Evolutionary conservation across 306 rosid species (phyloP).

Genomic region (Glycyrrhiza uralensis): DNA sequence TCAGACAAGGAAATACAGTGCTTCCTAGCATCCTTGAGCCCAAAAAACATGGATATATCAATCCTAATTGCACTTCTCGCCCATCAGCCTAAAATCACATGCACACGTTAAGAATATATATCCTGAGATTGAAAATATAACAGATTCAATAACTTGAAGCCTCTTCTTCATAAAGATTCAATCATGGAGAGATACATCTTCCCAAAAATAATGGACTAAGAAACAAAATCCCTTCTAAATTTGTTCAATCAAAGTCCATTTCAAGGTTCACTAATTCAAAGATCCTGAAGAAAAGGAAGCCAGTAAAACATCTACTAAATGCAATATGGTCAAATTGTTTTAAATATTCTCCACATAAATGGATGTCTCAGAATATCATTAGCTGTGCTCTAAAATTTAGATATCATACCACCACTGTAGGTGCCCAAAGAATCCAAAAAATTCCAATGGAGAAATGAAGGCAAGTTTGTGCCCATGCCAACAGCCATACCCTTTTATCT

Average conservation of each 20-base stretch:
- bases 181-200: not conserved
- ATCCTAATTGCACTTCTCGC: conserved; percentile 82
- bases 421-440: conserved; percentile 96
- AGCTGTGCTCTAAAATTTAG: not conserved
- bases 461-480: conserved; percentile 90
- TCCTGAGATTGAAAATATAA: not conserved
- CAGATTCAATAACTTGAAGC: conserved; percentile 18
- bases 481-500: conserved; percentile 95
- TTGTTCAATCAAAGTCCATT: conserved; percentile 1
- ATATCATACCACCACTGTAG: conserved; percentile 90
- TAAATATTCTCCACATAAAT: not conserved
- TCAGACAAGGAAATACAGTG: conserved; percentile 77
- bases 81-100: conserved; percentile 82
- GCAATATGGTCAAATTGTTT: conserved; percentile 6
- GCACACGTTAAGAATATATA: not conserved
- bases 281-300: conserved; percentile 11
- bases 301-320: not conserved
- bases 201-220: not conserved
- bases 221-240: not conserved
- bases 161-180: not conserved
- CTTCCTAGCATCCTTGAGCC: conserved; percentile 95
- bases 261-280: conserved; percentile 17
- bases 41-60: conserved; percentile 75
- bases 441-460: conserved; percentile 75
- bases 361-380: not conserved